Base-by-base conservation (phyloP, 805 yeast species). In the Kodamaea kaohsiungensis region DNA sequence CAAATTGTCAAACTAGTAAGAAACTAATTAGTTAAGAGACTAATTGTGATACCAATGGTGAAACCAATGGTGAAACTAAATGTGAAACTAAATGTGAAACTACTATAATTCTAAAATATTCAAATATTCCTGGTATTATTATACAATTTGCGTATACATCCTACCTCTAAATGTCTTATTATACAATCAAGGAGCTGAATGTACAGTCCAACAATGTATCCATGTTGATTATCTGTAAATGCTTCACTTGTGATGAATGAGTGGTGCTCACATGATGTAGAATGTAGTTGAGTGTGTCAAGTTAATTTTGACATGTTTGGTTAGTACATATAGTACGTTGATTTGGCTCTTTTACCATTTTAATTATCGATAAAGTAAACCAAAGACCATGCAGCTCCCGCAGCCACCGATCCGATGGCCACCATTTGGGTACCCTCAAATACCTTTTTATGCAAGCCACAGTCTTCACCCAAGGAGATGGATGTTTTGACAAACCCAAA, bases 391-490 rank as follows among this genome's bases (percentile, higher is more conserved):
- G 99, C 99, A 19, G 96, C 89, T 3, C 97, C 96, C 3, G 99
- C 98, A 18, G 99, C 98, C 33, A 88, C 75, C n/a, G 98, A 96
- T 40, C 99, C 99, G 49, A 90, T 92, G n/a, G 87, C 71, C 52
- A 91, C 85, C 98, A 95, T 93, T 72, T 91, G 96, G 16, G 87
- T 54, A 45, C 98, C 98, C 70, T 92, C 97, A 50, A 77, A 73
- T 2, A 87, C 72, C 65, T 87, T 87, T 59, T 82, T 83, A 58
- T 67, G 63, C 1, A 67, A 64, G n/a, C 89, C 80, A 61, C 89
- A 83, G 57, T 85, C 91, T 19, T 83, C 84, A 53, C 96, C 96
- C 76, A 92, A 84, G 3, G 98, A 88, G 50, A 91, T 83, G 43
- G 87, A 73, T 13, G 98, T 91, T 76, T 93, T 93, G 52, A 86